A percentile compares a stretch with the other conserved stretches of the same genome.
phyloP scores from a whole-genome alignment of 306 rosid species.

The Cucumis cinereus region DNA sequence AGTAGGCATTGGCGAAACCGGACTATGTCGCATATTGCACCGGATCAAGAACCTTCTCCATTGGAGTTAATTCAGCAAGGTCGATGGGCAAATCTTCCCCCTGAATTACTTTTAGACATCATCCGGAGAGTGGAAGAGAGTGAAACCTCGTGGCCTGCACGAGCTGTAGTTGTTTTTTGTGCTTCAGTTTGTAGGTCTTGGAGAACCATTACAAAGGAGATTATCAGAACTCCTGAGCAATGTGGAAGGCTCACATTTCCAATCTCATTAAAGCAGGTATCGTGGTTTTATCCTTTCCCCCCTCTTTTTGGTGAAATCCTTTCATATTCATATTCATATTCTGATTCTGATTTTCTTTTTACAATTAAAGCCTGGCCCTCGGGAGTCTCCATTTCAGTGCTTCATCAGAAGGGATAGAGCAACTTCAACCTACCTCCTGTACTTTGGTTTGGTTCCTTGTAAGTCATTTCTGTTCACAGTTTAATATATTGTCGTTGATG shows the following conservation, averaged over 20 bases:
- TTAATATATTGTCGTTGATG: not conserved
- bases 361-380: conserved; percentile 70
- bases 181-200: conserved; percentile 83
- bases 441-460: conserved; percentile 68
- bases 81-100: conserved; percentile 65
- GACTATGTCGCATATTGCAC: conserved; percentile 59
- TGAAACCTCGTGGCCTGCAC: conserved; percentile 71
- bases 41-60: conserved; percentile 28
- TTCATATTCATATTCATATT: not conserved
- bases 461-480: conserved; percentile 20
- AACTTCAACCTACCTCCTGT: conserved; percentile 51
- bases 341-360: conserved; percentile 9
- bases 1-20: conserved; percentile 41
- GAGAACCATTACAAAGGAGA: conserved; percentile 57
- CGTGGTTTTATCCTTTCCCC: not conserved
- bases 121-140: conserved; percentile 69
- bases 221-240: conserved; percentile 68
- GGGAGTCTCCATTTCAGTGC: conserved; percentile 68
- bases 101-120: conserved; percentile 68
- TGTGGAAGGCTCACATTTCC: conserved; percentile 84
- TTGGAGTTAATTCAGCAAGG: conserved; percentile 33
- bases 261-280: conserved; percentile 86
- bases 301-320: not conserved
- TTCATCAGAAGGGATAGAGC: conserved; percentile 73
- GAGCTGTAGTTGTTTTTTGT: conserved; percentile 45